Conservation (phyloP, 164 flowering plant species). For the Tetracentron sinense region DNA sequence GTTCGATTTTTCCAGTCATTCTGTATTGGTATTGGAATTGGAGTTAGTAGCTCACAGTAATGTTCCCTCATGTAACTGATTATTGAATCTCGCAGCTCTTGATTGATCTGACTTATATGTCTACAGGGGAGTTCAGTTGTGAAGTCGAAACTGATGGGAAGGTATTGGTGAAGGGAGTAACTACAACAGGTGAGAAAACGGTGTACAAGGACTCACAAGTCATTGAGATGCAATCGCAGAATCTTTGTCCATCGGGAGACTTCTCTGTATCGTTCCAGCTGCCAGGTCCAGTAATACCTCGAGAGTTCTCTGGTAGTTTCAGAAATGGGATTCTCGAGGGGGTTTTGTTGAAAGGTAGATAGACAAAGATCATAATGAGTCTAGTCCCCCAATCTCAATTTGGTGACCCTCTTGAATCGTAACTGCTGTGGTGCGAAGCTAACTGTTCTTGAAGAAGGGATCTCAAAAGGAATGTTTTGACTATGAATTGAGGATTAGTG, state of each 20-base stretch:
- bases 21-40: no score
- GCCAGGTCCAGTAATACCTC: constrained; percentile 20
- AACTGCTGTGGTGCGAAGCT: no score
- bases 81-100: background rate
- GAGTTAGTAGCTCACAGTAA: background rate
- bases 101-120: background rate
- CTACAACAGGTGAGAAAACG: constrained; percentile 21
- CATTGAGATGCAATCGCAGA: constrained; percentile 22
- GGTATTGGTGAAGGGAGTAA: constrained; percentile 14
- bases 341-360: constrained; percentile 3
- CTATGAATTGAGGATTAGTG: no score
- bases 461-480: no score
- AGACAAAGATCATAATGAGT: no score
- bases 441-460: no score
- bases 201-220: constrained; percentile 9
- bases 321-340: constrained; percentile 22
- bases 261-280: constrained; percentile 20
- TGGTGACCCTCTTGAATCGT: no score
- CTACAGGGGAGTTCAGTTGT: constrained; percentile 14
- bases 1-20: no score
- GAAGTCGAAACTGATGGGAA: constrained; percentile 13
- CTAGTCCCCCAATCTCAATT: no score
- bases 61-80: background rate
- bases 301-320: background rate
- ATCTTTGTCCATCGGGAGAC: constrained; percentile 23